Evolutionary conservation across 164 flowering plant genomes (phyloP).

Genomic region (Annona cherimola): DNA sequence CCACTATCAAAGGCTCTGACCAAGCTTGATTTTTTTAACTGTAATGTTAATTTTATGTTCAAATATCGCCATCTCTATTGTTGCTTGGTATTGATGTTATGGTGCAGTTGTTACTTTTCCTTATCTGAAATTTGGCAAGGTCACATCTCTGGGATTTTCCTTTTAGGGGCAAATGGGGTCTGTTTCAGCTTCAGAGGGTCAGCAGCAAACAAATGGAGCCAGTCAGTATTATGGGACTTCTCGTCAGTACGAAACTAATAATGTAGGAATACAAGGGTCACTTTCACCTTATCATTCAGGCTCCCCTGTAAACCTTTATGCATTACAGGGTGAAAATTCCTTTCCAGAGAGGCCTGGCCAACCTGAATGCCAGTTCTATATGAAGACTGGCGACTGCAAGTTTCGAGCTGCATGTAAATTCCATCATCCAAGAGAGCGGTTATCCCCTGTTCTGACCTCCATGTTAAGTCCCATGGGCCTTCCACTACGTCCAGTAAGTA

Average conservation of each 20-base stretch:
- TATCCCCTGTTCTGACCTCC: constrained; percentile 80
- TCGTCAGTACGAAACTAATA: constrained; percentile 45
- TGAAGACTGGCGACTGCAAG: constrained; percentile 99
- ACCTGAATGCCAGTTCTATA: constrained; percentile 95
- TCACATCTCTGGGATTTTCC: constrained; percentile 1
- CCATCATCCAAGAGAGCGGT: constrained; percentile 89
- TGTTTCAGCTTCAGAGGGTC: constrained; percentile 64
- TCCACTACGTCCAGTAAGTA: constrained; percentile 84
- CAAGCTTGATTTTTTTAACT: neutral
- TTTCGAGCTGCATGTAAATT: constrained; percentile 90
- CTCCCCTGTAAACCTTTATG: constrained; percentile 64
- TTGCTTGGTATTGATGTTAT: neutral
- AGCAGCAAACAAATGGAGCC: constrained; percentile 48
- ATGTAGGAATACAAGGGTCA: constrained; percentile 44
- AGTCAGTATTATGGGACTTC: constrained; percentile 51
- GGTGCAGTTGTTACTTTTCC: neutral
- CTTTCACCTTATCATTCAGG: constrained; percentile 53
- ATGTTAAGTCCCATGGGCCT: constrained; percentile 81
- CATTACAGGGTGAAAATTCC: constrained; percentile 70
- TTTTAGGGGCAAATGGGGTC: constrained; percentile 73
- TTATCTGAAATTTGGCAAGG: neutral
- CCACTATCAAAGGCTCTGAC: too few species aligned
- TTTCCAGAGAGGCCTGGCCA: constrained; percentile 98
- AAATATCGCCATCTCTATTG: neutral
- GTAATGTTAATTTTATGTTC: neutral